These are phyloP conservation scores for Didymella exigua DNA, from an alignment of 2,329 filamentous ascomycete genomes.

Conservation along the genomic window DNA sequence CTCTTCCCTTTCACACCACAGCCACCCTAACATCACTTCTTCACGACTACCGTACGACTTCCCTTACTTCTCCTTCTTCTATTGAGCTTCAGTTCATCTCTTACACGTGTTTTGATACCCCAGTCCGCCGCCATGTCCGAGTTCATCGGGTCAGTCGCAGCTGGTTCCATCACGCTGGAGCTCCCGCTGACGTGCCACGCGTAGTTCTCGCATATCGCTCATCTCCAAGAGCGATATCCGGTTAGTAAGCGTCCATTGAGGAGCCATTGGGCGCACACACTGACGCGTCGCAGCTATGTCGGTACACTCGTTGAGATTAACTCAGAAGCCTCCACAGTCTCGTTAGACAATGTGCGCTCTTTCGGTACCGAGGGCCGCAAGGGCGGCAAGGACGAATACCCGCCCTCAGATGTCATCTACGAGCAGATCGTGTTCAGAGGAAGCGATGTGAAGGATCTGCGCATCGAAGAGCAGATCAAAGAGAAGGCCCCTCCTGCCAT, in stretches of 20 bases:
- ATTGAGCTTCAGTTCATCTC: slow-evolving; percentile 28
- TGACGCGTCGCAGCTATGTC: slow-evolving; percentile 72
- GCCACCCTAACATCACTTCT: slow-evolving; percentile 22
- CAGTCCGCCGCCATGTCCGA: slow-evolving; percentile 58
- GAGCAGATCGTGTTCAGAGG: slow-evolving; percentile 99
- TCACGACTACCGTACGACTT: slow-evolving; percentile 16
- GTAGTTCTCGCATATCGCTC: slow-evolving; percentile 89
- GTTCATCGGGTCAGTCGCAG: slow-evolving; percentile 62
- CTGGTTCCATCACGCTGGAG: slow-evolving; percentile 43
- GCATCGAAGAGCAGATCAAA: slow-evolving; percentile 82
- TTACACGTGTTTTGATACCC: slow-evolving; percentile 34
- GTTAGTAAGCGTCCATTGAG: slow-evolving; percentile 59
- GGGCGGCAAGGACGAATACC: slow-evolving; percentile 79
- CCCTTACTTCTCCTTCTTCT: slow-evolving; percentile 30
- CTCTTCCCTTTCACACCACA: slow-evolving; percentile 26
- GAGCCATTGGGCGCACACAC: slow-evolving; percentile 21
- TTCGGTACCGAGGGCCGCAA: slow-evolving; percentile 92
- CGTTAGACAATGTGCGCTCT: slow-evolving; percentile 93
- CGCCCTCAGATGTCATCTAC: slow-evolving; percentile 85
- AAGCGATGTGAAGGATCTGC: slow-evolving; percentile 97
- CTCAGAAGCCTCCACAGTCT: slow-evolving; percentile 94
- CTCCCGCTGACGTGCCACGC: slow-evolving; percentile 42
- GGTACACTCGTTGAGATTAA: slow-evolving; percentile 98
- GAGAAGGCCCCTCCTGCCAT: slow-evolving; percentile 75
- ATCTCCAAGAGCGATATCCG: slow-evolving; percentile 98